Conservation (phyloP, 371 early-diverging fungal genomes). For the Mortierella sp. region DNA sequence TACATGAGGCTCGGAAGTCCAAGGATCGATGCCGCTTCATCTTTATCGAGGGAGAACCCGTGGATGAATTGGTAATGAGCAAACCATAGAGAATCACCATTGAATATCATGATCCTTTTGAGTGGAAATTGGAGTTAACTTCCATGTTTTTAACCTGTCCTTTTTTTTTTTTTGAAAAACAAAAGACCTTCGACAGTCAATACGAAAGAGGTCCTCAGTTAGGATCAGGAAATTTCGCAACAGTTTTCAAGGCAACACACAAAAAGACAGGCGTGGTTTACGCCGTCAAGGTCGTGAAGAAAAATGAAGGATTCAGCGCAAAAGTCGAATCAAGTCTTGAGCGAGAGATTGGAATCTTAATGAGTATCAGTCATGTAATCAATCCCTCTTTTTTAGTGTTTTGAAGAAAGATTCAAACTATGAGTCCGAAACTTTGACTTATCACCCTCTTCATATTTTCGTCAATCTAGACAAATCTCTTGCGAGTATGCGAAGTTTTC, state of each 20-base stretch:
- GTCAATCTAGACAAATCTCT: constrained; percentile 61
- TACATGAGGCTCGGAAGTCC: constrained; percentile 52
- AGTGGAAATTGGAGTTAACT: constrained; percentile 30
- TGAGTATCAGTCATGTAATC: constrained; percentile 76
- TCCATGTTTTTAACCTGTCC: constrained; percentile 16
- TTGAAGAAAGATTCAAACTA: neutral
- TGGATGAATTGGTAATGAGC: constrained; percentile 28
- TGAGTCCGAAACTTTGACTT: neutral
- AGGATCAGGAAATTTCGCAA: constrained; percentile 79
- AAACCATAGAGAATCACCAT: neutral
- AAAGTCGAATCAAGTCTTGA: constrained; percentile 73
- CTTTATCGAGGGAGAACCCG: constrained; percentile 33
- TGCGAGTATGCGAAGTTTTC: constrained; percentile 71
- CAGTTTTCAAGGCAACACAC: constrained; percentile 65
- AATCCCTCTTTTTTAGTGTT: neutral
- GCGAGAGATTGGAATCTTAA: constrained; percentile 79
- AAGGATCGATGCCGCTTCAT: constrained; percentile 56
- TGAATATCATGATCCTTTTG: constrained; percentile 27
- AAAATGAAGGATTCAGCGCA: constrained; percentile 60
- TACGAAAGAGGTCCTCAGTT: constrained; percentile 61
- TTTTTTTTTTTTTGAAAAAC: neutral
- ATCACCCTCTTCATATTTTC: neutral
- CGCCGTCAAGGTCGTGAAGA: constrained; percentile 78
- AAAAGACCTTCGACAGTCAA: constrained; percentile 68
- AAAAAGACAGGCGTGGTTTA: constrained; percentile 60